Evolutionary conservation across 257 asterid species (phyloP), one percentile per base, ranked within the genome.

Genomic region (Avicennia marina): DNA sequence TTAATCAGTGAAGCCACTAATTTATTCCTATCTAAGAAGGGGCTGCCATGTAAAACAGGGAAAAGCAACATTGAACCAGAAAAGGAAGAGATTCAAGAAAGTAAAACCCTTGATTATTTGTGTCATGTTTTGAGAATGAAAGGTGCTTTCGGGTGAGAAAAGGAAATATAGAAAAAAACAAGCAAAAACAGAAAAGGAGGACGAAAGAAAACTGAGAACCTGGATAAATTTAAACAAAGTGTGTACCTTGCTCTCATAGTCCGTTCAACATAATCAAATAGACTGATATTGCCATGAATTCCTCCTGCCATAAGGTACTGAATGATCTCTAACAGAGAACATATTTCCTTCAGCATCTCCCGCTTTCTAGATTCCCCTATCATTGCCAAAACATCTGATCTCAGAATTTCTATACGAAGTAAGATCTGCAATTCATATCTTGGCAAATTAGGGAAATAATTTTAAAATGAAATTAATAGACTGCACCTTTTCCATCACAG

Each of bases 271-370:
- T 86, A 93, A 56, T 89, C 95, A 40, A 80, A 84, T 15, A 93
- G 77, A 73, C 85, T 82, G 65, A 84, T 38, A 42, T 74, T 83
- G 42, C 97, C 96, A 55, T 89, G 89, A 66, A 93, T 72, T 62
- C 98, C 98, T 64, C 97, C 98, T 53, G 80, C 96, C 7, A 86
- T 85, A 43, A 89, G 83, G 75, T 73, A 93, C 73, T 93, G 97
- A 65, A 86, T 78, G 66, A 93, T 84, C 78, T 93, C 95, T 33
- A 89, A 56, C 64, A 86, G 70, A 69, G 95, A 77, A 79, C 97
- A 86, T 62, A 93, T 84, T 74, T 93, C 95, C 81, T 80, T 84
- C 60, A 80, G 40, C 64, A 93, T 68, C 80, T 80, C 84, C 76
- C 57, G 66, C 65, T 89, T 93, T 61, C 81, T 59, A 2, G 91